Base-by-base conservation (phyloP, 768 basidiomycete species). In the Amanita molliuscula region DNA sequence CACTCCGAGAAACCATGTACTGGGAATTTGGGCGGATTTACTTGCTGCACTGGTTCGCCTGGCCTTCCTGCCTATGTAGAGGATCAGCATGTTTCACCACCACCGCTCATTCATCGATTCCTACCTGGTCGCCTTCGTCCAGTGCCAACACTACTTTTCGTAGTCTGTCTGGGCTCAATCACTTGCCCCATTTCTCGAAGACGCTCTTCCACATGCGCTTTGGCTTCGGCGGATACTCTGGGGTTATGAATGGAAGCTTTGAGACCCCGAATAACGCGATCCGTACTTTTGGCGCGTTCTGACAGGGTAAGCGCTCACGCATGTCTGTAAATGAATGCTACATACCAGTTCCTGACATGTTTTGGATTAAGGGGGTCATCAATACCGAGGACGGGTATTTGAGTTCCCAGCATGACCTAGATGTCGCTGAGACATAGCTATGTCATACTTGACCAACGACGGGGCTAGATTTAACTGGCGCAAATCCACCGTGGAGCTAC, bases 181-280 rank as follows among this genome's bases (percentile, higher is more conserved):
- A 16, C 41, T 43, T 34, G 21, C 2, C 49, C 49, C 41, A 50
- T 31, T 50, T 49, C 52, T 46, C 52, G 49, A 10, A 54, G 55
- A 21, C 53, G 49, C 15, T 55, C 53, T 16, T 59, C 53, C 8
- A 77, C 79, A 25, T 69, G 66, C 31, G 61, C 62, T 53, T 75
- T 75, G 1, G 77, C 78, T 47, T 68, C 70, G 2, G 65, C 63
- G 5, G 75, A 76, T 21, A 75, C 73, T 54, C 75, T 66, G 4
- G 77, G 78, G 58, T 82, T 81, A 58, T 72, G 65, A 4, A 80
- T 66, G 8, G 78, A 67, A n/a, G 79, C 78, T 57, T 79, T 80
- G 47, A 77, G 63, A 28, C 80, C 80, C 1, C 74, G 76, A 21
- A 71, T 57, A 36, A 65, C 60, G 8, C 62, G 60, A 38, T 59